These are phyloP conservation scores for Hypoxylon intermedium DNA, from an alignment of 495 filamentous ascomycete genomes.

Conservation along the genomic window DNA sequence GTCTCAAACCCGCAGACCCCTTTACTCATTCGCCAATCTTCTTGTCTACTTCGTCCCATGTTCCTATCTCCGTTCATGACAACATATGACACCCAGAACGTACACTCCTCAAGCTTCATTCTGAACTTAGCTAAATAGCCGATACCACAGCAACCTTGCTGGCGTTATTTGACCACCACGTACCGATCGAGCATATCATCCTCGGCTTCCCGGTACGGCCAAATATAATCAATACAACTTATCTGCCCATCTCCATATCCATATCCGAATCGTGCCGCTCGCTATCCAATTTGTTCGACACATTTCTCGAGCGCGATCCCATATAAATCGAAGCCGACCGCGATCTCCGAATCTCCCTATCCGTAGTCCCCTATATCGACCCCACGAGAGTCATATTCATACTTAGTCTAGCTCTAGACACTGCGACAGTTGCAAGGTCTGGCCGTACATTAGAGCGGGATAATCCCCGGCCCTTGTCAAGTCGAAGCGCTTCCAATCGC, in stretches of 20 bases:
- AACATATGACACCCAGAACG: constrained; percentile 1
- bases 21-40: constrained; percentile 3
- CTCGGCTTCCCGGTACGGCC: constrained; percentile 5
- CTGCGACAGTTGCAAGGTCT: neutral
- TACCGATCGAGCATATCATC: constrained; percentile 6
- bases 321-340: constrained; percentile 1
- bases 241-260: constrained; percentile 2
- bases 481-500: constrained; percentile 52
- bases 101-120: constrained; percentile 2
- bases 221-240: constrained; percentile 9
- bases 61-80: constrained; percentile 4
- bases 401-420: constrained; percentile 2
- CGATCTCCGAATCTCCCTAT: neutral
- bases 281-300: neutral
- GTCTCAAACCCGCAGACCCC: constrained; percentile 6
- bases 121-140: neutral
- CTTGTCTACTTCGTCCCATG: neutral
- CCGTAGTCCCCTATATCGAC: constrained; percentile 1
- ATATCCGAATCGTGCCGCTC: constrained; percentile 1
- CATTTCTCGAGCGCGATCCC: neutral
- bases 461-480: constrained; percentile 15
- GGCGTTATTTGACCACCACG: too few species aligned
- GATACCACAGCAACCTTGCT: neutral
- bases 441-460: constrained; percentile 3
- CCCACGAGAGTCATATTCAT: neutral